Conservation (phyloP, 495 filamentous ascomycete genomes). For the Penicillium desertorum region DNA sequence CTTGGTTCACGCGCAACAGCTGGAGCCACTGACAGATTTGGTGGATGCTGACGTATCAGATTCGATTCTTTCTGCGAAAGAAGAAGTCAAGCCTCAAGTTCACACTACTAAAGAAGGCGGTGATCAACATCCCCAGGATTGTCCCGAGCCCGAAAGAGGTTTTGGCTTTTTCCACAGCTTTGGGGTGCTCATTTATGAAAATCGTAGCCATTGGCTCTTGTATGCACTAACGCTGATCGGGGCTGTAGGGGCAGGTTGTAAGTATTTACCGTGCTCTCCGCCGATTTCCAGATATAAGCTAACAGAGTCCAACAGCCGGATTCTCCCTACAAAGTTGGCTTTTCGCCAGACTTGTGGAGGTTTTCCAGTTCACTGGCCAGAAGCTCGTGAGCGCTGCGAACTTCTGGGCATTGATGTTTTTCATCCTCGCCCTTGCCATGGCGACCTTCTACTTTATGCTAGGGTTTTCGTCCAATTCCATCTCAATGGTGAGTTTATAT, state of each 20-base stretch:
- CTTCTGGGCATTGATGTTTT: constrained; percentile 69
- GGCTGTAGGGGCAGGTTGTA: constrained; percentile 29
- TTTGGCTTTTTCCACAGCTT: constrained; percentile 3
- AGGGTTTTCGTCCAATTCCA: constrained; percentile 51
- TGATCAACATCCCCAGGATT: constrained; percentile 30
- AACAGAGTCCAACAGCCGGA: background rate
- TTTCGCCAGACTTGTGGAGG: constrained; percentile 33
- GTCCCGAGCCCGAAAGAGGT: background rate
- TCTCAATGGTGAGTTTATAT: constrained; percentile 29
- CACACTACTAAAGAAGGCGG: constrained; percentile 37
- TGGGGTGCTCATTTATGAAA: constrained; percentile 2
- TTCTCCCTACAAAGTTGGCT: constrained; percentile 38
- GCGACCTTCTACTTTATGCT: constrained; percentile 52
- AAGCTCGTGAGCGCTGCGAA: constrained; percentile 37
- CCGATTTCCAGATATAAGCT: background rate
- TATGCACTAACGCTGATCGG: constrained; percentile 48
- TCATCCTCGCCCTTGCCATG: constrained; percentile 54
- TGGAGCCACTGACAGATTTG: constrained; percentile 10
- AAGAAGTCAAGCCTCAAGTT: no score
- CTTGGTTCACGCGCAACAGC: constrained; percentile 38
- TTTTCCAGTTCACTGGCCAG: constrained; percentile 38
- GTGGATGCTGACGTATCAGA: no score
- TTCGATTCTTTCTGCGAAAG: no score
- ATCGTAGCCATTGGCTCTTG: constrained; percentile 28
- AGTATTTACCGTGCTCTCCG: background rate